Base-by-base conservation (phyloP, 495 filamentous ascomycete genomes). In the Hypoxylon lenormandii region DNA sequence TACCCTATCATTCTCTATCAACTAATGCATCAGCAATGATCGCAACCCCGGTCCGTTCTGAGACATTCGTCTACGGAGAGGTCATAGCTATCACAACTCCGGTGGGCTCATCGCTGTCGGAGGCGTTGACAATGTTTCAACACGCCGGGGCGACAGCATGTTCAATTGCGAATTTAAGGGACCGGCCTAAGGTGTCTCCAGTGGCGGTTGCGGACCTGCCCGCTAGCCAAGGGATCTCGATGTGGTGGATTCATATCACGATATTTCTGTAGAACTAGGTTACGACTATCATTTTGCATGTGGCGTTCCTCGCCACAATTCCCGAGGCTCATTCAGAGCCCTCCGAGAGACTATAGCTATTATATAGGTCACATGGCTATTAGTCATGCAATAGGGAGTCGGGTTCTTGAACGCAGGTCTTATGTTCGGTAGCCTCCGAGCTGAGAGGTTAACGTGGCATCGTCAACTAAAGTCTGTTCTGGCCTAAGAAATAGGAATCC, bases 11-110 rank as follows among this genome's bases (percentile, higher is more conserved):
- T 40, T 22, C 42, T 56, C 45, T 46, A 42, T 50, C 51, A 40
- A 57, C 36, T 45, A 19, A 37, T 58, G n/a, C 43, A 30, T 65
- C 54, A 33, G 45, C 16, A 19, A 58, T 54, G 11, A 33, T 50
- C 22, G 7, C 11, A 49, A 42, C 37, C 62, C 68, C 23, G 19
- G 62, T 66, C 48, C 12, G 21, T 52, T 46, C 62, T 66, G 62
- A 71, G 62, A 71, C 68, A 61, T 58, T 52, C 37, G 54, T 48
- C 38, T 62, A 47, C 43, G 42, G 42, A 36, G 51, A n/a, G 22
- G 30, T 53, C 50, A 53, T 65, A 47, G 1, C 26, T 58, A 58
- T 48, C 28, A 43, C 46, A 51, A 61, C 47, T 54, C 58, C 33
- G 40, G 47, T 48, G 46, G 57, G 26, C 52, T 45, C 42, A 30